Conservation (phyloP, 2,329 filamentous ascomycete species). For the Neocucurbitaria cava region DNA sequence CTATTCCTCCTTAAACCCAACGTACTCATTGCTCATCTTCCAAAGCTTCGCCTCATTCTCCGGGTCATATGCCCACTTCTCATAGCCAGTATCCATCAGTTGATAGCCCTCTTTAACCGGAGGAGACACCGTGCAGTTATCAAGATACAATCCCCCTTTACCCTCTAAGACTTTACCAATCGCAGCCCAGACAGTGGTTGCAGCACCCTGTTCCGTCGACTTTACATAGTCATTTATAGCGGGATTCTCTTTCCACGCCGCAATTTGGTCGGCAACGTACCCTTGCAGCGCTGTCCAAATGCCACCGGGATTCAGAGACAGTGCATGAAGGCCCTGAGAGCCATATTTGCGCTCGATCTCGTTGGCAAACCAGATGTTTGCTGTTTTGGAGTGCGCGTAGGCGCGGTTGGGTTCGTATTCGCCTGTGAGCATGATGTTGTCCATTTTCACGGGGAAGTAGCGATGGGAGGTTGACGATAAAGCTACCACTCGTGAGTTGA, state of each 20-base stretch:
- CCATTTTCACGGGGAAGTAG: constrained; percentile 13
- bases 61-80: constrained; percentile 32
- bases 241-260: constrained; percentile 11
- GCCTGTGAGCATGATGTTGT: constrained; percentile 52
- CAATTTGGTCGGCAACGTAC: constrained; percentile 4
- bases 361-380: constrained; percentile 60
- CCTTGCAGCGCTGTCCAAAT: constrained; percentile 36
- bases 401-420: constrained; percentile 49
- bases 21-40: constrained; percentile 51
- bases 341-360: constrained; percentile 60
- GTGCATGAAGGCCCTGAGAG: constrained; percentile 51
- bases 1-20: constrained; percentile 55
- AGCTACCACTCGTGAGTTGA: constrained; percentile 57
- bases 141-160: constrained; percentile 44
- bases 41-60: constrained; percentile 42
- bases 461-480: constrained; percentile 42
- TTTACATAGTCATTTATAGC: constrained; percentile 30
- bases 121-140: constrained; percentile 32
- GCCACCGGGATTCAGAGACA: constrained; percentile 56
- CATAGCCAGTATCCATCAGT: constrained; percentile 15
- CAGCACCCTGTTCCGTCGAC: constrained; percentile 48
- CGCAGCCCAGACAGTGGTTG: constrained; percentile 48
- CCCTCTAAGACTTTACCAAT: constrained; percentile 44
- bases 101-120: constrained; percentile 6
- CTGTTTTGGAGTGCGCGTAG: constrained; percentile 60